A percentile compares a stretch with the other conserved stretches of the same genome.
Conservation (phyloP, 495 filamentous ascomycete genomes). For the Ascobolus immersus region DNA sequence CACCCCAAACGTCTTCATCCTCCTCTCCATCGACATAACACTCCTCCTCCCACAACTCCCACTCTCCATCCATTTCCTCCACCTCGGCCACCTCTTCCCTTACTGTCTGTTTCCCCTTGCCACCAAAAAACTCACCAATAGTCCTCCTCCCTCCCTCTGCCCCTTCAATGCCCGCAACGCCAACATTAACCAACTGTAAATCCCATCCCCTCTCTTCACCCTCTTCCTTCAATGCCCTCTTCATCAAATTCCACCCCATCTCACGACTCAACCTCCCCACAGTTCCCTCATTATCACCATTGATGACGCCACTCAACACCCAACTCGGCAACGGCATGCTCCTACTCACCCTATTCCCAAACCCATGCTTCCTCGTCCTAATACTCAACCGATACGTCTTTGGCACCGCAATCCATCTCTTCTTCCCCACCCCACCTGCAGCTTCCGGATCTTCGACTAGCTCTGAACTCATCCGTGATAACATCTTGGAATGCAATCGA, state of each 20-base stretch:
- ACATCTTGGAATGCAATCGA: slow-evolving; percentile 37
- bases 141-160: slow-evolving; percentile 31
- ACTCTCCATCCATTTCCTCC: slow-evolving; percentile 10
- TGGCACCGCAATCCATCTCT: slow-evolving; percentile 41
- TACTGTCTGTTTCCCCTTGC: slow-evolving; percentile 3
- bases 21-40: background rate
- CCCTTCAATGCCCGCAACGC: slow-evolving; percentile 61
- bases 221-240: slow-evolving; percentile 41
- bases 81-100: slow-evolving; percentile 3
- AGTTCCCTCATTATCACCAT: slow-evolving; percentile 11
- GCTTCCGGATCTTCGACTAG: slow-evolving; percentile 30
- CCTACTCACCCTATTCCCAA: slow-evolving; percentile 30
- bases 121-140: slow-evolving; percentile 40
- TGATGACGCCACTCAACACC: slow-evolving; percentile 3
- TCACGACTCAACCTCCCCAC: slow-evolving; percentile 47
- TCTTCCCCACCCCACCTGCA: slow-evolving; percentile 6
- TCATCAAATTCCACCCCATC: slow-evolving; percentile 39
- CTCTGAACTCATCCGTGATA: slow-evolving; percentile 56
- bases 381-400: slow-evolving; percentile 56
- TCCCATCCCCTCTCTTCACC: slow-evolving; percentile 33
- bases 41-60: slow-evolving; percentile 18
- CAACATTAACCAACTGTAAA: slow-evolving; percentile 59
- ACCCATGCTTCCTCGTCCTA: slow-evolving; percentile 32
- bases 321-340: slow-evolving; percentile 22
- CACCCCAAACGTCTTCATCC: background rate